phyloP scores from a whole-genome alignment of 129 eudicot species.

The Pulicaria dysenterica region DNA sequence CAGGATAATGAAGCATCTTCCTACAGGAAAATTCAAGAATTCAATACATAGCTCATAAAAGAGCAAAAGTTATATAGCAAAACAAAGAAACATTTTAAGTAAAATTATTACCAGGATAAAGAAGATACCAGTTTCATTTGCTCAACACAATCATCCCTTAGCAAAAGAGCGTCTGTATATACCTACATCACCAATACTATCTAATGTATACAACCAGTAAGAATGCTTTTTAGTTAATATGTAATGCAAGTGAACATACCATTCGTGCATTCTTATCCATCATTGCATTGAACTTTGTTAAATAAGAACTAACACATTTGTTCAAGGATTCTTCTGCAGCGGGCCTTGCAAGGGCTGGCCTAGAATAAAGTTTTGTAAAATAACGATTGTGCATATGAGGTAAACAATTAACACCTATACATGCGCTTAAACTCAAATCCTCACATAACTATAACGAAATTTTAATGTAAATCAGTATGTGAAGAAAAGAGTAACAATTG shows the following conservation, averaged over 20 bases:
- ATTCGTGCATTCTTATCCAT: constrained; percentile 48
- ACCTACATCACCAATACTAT: constrained; percentile 49
- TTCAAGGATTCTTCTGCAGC: constrained; percentile 32
- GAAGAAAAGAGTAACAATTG: not conserved
- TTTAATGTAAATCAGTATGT: not conserved
- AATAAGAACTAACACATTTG: constrained; percentile 43
- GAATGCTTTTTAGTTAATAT: not conserved
- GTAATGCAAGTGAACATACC: constrained; percentile 43
- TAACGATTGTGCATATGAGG: constrained; percentile 3
- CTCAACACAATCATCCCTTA: constrained; percentile 40
- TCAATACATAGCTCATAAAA: constrained; percentile 4
- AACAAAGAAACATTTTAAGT: constrained; percentile 25
- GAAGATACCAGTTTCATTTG: constrained; percentile 68
- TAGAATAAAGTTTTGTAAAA: constrained; percentile 35
- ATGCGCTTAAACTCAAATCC: too few relatives aligned
- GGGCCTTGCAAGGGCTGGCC: constrained; percentile 52
- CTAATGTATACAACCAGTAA: constrained; percentile 3
- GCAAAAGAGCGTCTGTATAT: constrained; percentile 42
- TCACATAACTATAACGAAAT: not conserved
- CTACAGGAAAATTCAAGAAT: constrained; percentile 41
- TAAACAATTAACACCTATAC: constrained; percentile 1
- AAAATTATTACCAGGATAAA: constrained; percentile 59
- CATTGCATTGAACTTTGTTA: constrained; percentile 47
- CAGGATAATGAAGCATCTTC: constrained; percentile 49
- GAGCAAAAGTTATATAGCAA: not conserved